Base-by-base conservation (phyloP, 2,329 filamentous ascomycete genomes). In the Cladophialophora carrionii region DNA sequence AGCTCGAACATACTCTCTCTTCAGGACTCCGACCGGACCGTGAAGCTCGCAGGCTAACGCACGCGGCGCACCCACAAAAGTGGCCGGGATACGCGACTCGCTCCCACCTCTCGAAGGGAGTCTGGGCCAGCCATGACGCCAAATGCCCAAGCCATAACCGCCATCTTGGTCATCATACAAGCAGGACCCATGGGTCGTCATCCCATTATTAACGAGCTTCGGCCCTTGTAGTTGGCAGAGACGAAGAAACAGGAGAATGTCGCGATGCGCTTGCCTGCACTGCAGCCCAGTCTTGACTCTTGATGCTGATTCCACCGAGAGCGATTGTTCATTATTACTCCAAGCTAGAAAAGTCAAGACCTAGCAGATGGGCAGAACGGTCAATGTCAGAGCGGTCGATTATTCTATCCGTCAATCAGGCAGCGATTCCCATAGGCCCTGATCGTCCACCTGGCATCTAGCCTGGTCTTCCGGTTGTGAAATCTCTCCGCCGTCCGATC, bases 21-120 rank as follows among this genome's bases (percentile, higher is more conserved):
- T 34, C 14, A 68, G 56, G 31, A 65, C 57, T 53, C 22, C 6
- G 66, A 68, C 29, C 66, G 31, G 17, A 61, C 22, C 6, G 54
- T 37, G 14, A 68, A 62, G 14, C 34, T 4, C 32, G 60, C 62
- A 2, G 65, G 55, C 51, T n/a, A 65, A 67, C 34, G 58, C 46
- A 24, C 54, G 31, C 29, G 65, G 65, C 48, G 49, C 62, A 34
- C 66, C 66, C 74, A 71, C 48, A 80, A 80, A 52, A 74, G 71
- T 0, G 77, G 54, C 37, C 73, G 62, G 51, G 43, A n/a, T 61
- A 68, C 49, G n/a, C 24, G 70, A 0, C 75, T 71, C 31, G 76
- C 77, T 22, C 83, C 79, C 76, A 34, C 77, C 78, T 1, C 83
- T 82, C 49, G 55, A 22, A 60, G 63, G 20, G 56, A 58, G 74